Conservation (phyloP, 129 eudicot genomes). For the Artemisia argyi region DNA sequence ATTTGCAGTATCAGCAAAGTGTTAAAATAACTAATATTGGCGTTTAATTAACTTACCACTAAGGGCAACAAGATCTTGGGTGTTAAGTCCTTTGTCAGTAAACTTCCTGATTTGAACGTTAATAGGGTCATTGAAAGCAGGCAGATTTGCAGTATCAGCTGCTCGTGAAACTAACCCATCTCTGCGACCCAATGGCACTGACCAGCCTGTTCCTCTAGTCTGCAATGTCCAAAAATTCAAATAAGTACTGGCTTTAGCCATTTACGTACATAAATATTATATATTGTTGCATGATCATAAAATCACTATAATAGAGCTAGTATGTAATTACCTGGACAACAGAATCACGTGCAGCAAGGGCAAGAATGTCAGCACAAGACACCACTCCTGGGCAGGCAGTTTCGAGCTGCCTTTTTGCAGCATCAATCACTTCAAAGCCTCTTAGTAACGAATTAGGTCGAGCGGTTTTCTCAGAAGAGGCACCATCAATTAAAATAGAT, state of each 20-base stretch:
- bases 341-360: constrained; percentile 43
- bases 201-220: constrained; percentile 52
- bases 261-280: no score
- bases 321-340: constrained; percentile 43
- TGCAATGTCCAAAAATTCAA: constrained; percentile 8
- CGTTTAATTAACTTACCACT: constrained; percentile 44
- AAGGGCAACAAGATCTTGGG: constrained; percentile 72
- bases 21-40: background rate
- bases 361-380: constrained; percentile 31
- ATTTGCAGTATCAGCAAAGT: no score
- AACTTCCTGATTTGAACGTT: constrained; percentile 47
- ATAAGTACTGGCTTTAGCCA: background rate
- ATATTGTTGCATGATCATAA: no score
- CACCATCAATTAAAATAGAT: constrained; percentile 16
- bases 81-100: constrained; percentile 45
- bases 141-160: constrained; percentile 54
- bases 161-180: constrained; percentile 75
- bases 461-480: constrained; percentile 54
- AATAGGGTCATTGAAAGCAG: constrained; percentile 47
- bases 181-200: constrained; percentile 66
- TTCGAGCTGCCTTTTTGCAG: constrained; percentile 23
- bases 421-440: constrained; percentile 50
- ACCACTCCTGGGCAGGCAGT: constrained; percentile 23
- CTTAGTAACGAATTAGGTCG: constrained; percentile 44
- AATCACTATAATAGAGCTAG: background rate